A percentile compares a stretch with the other conserved stretches of the same genome.
Conservation (phyloP, 116 monocot genomes). For the Thalassia testudinum region DNA sequence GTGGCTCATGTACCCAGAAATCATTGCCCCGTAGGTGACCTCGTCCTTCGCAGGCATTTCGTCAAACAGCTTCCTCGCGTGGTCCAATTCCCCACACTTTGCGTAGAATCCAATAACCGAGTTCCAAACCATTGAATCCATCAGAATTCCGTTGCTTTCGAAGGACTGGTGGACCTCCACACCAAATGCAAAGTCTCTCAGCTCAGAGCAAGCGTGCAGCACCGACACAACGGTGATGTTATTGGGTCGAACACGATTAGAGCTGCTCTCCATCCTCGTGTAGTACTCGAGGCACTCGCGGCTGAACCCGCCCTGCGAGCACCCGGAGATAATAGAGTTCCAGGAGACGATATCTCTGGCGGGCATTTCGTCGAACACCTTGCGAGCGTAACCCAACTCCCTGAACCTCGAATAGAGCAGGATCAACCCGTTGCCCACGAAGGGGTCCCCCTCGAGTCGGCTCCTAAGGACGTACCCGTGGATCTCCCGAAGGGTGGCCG, state of each 20-base stretch:
- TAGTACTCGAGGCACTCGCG: conserved; percentile 34
- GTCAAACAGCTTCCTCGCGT: conserved; percentile 40
- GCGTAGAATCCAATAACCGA: conserved; percentile 61
- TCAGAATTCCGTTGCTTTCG: conserved; percentile 17
- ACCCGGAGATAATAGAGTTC: no score
- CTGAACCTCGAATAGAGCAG: no score
- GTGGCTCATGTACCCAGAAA: conserved; percentile 66
- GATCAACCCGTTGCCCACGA: no score
- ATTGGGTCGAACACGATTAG: conserved; percentile 23
- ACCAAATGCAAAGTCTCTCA: conserved; percentile 38
- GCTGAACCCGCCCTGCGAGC: conserved; percentile 28
- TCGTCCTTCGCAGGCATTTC: no score
- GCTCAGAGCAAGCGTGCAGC: conserved; percentile 48
- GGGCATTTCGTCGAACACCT: no score
- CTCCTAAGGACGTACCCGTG: no score
- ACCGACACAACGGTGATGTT: conserved; percentile 41
- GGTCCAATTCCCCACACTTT: conserved; percentile 60
- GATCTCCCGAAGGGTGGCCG: no score
- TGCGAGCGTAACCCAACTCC: no score
- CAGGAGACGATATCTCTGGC: no score
- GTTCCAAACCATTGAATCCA: conserved; percentile 43
- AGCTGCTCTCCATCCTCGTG: conserved; percentile 17
- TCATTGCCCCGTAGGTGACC: no score
- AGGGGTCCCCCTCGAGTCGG: no score
- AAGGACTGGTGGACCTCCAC: conserved; percentile 27